A percentile compares a stretch with the other conserved stretches of the same genome.
phyloP scores from a whole-genome alignment of 352 stramenopile genomes.

The Salisapilia sapeloensis region DNA sequence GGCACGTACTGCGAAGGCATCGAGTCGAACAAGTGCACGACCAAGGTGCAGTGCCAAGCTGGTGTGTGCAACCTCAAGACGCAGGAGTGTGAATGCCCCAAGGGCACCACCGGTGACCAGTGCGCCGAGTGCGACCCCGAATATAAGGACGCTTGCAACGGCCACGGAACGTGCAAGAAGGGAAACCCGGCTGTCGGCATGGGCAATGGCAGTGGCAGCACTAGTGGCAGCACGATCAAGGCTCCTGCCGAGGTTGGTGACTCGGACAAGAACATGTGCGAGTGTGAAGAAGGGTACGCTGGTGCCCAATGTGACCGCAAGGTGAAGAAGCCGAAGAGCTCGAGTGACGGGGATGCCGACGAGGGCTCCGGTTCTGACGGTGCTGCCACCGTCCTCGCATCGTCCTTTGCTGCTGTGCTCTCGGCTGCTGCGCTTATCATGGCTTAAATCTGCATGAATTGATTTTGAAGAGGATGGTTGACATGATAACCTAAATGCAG shows the following conservation, averaged over 20 bases:
- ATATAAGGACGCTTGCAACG: conserved; percentile 34
- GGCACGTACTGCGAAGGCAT: conserved; percentile 66
- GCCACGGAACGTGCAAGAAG: conserved; percentile 29
- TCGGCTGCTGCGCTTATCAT: too few relatives aligned
- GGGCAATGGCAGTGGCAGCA: conserved; percentile 6
- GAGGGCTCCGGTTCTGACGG: too few relatives aligned
- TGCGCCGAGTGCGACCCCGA: conserved; percentile 44
- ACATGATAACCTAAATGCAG: too few relatives aligned
- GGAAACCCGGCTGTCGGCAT: conserved; percentile 7
- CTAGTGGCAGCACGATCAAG: conserved; percentile 5
- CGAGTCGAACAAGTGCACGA: conserved; percentile 48
- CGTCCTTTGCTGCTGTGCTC: too few relatives aligned
- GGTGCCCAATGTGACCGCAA: conserved; percentile 41
- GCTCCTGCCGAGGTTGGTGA: conserved; percentile 7
- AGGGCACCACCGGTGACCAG: conserved; percentile 44
- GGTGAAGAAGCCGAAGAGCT: too few relatives aligned
- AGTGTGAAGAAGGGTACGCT: conserved; percentile 37
- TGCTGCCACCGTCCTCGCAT: too few relatives aligned
- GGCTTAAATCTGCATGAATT: too few relatives aligned
- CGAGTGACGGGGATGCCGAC: too few relatives aligned
- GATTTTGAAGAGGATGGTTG: too few relatives aligned
- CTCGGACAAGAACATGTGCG: conserved; percentile 16
- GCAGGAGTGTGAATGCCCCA: conserved; percentile 44
- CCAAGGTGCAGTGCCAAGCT: conserved; percentile 39
- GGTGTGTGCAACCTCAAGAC: conserved; percentile 42